These are phyloP conservation scores for Xylariaceae sp. DNA, from an alignment of 2,329 filamentous ascomycete genomes.

Conservation along the genomic window DNA sequence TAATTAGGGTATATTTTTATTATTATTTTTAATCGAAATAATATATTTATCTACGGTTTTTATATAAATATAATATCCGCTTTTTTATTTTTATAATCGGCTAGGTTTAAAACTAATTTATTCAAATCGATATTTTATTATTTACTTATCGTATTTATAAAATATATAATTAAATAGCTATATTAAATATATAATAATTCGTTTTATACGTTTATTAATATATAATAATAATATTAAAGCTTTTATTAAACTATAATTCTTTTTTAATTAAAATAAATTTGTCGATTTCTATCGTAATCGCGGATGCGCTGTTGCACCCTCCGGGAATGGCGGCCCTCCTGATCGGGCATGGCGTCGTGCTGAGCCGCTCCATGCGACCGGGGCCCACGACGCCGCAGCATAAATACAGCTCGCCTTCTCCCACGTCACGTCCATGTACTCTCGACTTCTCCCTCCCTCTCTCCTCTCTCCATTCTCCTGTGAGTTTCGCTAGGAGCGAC, in stretches of 20 bases:
- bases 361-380: background rate
- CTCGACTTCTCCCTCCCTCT: background rate
- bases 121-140: too few relatives aligned
- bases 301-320: background rate
- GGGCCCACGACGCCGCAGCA: background rate
- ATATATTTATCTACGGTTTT: too few relatives aligned
- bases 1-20: too few relatives aligned
- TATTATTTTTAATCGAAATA: too few relatives aligned
- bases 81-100: too few relatives aligned
- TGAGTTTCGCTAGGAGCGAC: background rate
- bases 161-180: background rate
- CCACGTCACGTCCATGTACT: background rate
- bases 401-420: background rate
- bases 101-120: too few relatives aligned
- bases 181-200: background rate
- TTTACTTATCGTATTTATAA: background rate
- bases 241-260: background rate
- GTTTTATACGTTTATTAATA: background rate
- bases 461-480: background rate
- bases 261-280: background rate
- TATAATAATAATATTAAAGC: background rate
- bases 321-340: background rate
- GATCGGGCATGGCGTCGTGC: background rate
- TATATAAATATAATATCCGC: too few relatives aligned
- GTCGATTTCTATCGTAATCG: background rate